A percentile compares a stretch with the other conserved stretches of the same genome.
phyloP scores from a whole-genome alignment of 2,329 filamentous ascomycete species.

The Amylocarpus encephaloides region DNA sequence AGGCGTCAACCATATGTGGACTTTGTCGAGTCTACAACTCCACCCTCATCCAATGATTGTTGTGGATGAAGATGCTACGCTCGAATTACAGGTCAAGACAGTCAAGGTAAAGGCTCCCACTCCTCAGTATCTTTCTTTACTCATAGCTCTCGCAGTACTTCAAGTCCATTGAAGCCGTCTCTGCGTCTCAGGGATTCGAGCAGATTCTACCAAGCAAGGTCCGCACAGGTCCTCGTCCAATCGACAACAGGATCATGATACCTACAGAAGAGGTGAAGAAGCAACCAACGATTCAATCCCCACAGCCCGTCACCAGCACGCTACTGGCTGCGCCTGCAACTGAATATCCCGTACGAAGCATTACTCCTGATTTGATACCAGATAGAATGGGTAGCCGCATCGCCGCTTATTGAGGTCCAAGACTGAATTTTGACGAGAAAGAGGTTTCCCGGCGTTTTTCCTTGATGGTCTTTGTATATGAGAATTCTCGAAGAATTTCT shows the following conservation, averaged over 20 bases:
- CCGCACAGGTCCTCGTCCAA: slow-evolving; percentile 41
- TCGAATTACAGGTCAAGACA: slow-evolving; percentile 68
- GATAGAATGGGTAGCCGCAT: slow-evolving; percentile 35
- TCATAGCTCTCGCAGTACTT: slow-evolving; percentile 45
- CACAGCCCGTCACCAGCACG: slow-evolving; percentile 50
- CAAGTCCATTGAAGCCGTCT: slow-evolving; percentile 63
- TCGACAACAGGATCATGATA: slow-evolving; percentile 15
- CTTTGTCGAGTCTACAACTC: slow-evolving; percentile 71
- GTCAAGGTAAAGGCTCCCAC: slow-evolving; percentile 45
- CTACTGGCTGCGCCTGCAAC: slow-evolving; percentile 48
- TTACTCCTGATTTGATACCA: slow-evolving; percentile 54
- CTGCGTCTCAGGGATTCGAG: slow-evolving; percentile 49
- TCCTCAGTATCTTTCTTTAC: neutral
- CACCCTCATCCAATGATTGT: slow-evolving; percentile 79
- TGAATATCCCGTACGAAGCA: slow-evolving; percentile 49
- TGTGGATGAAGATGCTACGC: slow-evolving; percentile 72
- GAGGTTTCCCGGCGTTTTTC: too few species aligned
- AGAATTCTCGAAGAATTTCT: too few species aligned
- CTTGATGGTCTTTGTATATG: too few species aligned
- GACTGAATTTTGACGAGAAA: too few species aligned
- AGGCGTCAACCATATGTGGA: slow-evolving; percentile 88
- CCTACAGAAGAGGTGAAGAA: slow-evolving; percentile 20
- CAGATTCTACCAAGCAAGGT: slow-evolving; percentile 52
- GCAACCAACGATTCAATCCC: slow-evolving; percentile 42
- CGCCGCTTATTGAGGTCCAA: slow-evolving; percentile 13